These are phyloP conservation scores for Hippophae tibetana DNA, from an alignment of 306 rosid species.

Conservation along the genomic window DNA sequence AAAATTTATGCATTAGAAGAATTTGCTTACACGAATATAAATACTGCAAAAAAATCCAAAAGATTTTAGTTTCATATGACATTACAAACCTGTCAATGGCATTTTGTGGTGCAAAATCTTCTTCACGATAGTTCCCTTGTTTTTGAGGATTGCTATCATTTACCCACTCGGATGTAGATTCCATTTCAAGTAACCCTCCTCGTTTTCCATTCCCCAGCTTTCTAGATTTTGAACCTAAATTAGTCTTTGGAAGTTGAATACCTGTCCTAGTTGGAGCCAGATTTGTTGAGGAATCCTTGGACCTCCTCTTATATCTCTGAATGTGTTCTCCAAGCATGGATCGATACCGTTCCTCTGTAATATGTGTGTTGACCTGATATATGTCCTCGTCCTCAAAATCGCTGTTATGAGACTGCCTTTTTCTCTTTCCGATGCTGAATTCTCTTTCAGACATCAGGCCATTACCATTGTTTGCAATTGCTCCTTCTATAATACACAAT, in stretches of 20 bases:
- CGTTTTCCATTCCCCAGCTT: slow-evolving; percentile 52
- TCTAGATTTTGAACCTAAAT: slow-evolving; percentile 39
- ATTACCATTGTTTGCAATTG: slow-evolving; percentile 38
- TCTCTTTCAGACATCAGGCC: slow-evolving; percentile 57
- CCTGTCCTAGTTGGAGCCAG: slow-evolving; percentile 44
- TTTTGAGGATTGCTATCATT: slow-evolving; percentile 46
- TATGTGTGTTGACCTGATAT: slow-evolving; percentile 34
- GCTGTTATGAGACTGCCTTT: slow-evolving; percentile 52
- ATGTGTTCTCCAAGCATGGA: slow-evolving; percentile 95
- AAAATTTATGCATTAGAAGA: slow-evolving; percentile 3
- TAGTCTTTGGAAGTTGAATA: slow-evolving; percentile 36
- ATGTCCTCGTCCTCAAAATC: slow-evolving; percentile 57
- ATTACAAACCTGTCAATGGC: slow-evolving; percentile 54
- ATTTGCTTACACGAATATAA: background rate
- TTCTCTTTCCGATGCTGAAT: slow-evolving; percentile 40
- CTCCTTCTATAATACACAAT: slow-evolving; percentile 43
- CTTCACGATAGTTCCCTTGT: slow-evolving; percentile 43
- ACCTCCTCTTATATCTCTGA: slow-evolving; percentile 79
- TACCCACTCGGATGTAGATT: slow-evolving; percentile 56
- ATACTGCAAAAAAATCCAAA: background rate
- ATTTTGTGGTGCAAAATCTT: slow-evolving; percentile 29
- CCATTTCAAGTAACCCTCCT: slow-evolving; percentile 47
- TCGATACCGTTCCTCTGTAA: slow-evolving; percentile 75
- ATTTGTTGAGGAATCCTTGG: slow-evolving; percentile 53
- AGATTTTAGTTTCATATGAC: slow-evolving; percentile 10